Evolutionary conservation across 2,329 filamentous ascomycete genomes (phyloP).

Genomic region (Penicillium psychrosexuale): DNA sequence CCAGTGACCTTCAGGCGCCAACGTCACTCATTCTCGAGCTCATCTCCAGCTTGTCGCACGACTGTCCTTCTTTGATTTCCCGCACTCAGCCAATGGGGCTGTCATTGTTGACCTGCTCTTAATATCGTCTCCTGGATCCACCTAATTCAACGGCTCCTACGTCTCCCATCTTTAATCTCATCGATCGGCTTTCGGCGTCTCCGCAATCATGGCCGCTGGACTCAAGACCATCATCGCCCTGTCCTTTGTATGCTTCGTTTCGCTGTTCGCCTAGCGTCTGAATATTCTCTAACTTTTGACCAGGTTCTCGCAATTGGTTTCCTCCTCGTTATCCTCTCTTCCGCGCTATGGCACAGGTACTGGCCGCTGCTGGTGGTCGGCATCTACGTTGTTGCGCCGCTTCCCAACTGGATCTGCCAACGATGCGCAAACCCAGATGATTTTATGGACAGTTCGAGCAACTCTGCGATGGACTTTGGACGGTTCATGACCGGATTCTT

Average conservation of each 20-base stretch:
- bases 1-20: conserved; percentile 30
- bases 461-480: conserved; percentile 85
- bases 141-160: conserved; percentile 4
- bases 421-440: conserved; percentile 90
- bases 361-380: conserved; percentile 92
- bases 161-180: not conserved
- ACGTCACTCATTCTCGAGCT: conserved; percentile 29
- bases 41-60: conserved; percentile 10
- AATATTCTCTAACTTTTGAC: not conserved
- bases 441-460: conserved; percentile 82
- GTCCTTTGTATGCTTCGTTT: conserved; percentile 69
- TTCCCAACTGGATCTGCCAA: conserved; percentile 94
- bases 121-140: conserved; percentile 1
- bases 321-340: conserved; percentile 96
- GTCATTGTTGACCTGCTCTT: conserved; percentile 6
- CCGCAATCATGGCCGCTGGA: conserved; percentile 65
- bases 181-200: conserved; percentile 20
- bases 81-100: conserved; percentile 20
- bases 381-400: conserved; percentile 87
- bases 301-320: conserved; percentile 95
- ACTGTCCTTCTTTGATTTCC: conserved; percentile 1
- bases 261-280: not conserved
- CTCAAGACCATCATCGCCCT: conserved; percentile 99
- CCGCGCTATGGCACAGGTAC: conserved; percentile 91
- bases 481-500: conserved; percentile 93